Percentiles rank a stretch among this genome's conserved stretches.
Evolutionary conservation across 1,284 basidiomycete genomes (phyloP).

Genomic region (Moesziomyces globuligerus): DNA sequence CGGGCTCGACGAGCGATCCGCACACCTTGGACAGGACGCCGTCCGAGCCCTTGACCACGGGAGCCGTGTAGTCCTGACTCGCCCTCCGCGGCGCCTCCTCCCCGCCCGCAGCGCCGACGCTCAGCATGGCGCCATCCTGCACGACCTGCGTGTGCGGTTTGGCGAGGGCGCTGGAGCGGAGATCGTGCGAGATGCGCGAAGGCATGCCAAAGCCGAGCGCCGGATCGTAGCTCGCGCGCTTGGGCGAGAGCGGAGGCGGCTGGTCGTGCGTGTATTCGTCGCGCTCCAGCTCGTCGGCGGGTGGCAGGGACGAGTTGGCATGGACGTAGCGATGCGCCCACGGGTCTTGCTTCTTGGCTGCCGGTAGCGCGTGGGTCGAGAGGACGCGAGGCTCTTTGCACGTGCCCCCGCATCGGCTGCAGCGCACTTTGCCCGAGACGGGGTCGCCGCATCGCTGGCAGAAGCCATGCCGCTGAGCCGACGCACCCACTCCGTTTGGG

Average conservation of each 20-base stretch:
- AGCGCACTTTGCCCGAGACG: slow-evolving; percentile 31
- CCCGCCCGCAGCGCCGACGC: neutral
- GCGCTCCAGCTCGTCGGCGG: neutral
- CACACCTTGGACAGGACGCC: slow-evolving; percentile 56
- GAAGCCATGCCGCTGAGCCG: slow-evolving; percentile 25
- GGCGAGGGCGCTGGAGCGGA: slow-evolving; percentile 11
- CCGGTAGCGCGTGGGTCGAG: slow-evolving; percentile 2
- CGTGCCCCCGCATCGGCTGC: slow-evolving; percentile 33
- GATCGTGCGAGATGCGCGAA: slow-evolving; percentile 48
- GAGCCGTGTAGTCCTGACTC: slow-evolving; percentile 47
- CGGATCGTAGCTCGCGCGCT: slow-evolving; percentile 21
- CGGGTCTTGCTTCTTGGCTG: slow-evolving; percentile 24
- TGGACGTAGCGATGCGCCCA: slow-evolving; percentile 39
- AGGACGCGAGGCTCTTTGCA: slow-evolving; percentile 19
- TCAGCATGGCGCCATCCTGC: neutral
- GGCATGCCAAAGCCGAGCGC: slow-evolving; percentile 46
- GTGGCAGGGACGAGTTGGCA: neutral
- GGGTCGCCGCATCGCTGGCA: slow-evolving; percentile 47
- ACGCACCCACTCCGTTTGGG: neutral
- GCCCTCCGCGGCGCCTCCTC: neutral
- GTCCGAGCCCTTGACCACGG: slow-evolving; percentile 41
- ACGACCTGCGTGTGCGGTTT: neutral
- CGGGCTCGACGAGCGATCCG: slow-evolving; percentile 55
- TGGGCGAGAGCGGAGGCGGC: slow-evolving; percentile 26
- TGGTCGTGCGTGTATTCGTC: slow-evolving; percentile 23